phyloP scores from a whole-genome alignment of 257 asterid genomes.

The Scutellaria barbata region DNA sequence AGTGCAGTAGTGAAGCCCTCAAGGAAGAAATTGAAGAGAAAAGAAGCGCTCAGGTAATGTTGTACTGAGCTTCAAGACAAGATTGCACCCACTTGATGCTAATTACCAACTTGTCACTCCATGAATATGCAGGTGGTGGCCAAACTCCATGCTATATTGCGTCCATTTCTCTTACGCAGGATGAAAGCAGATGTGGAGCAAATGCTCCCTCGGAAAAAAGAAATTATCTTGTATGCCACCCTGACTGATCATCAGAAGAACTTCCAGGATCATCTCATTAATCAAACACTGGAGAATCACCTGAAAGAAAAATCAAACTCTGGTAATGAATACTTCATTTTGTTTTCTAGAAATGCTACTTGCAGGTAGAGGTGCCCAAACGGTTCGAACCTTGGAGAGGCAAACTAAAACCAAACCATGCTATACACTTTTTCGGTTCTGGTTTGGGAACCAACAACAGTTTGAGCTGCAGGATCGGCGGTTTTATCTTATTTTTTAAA shows the following conservation, averaged over 20 bases:
- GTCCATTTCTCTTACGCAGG: constrained; percentile 96
- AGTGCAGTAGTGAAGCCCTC: constrained; percentile 62
- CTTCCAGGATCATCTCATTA: constrained; percentile 85
- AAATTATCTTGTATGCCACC: constrained; percentile 87
- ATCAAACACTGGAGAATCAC: constrained; percentile 76
- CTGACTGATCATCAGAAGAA: constrained; percentile 83
- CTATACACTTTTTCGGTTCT: too few relatives aligned
- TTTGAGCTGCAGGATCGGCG: too few relatives aligned
- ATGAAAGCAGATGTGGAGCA: constrained; percentile 90
- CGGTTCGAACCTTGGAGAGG: too few relatives aligned
- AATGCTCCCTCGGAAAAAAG: constrained; percentile 92
- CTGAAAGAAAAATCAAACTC: constrained; percentile 47
- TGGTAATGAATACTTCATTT: constrained; percentile 50
- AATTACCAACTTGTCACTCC: constrained; percentile 16
- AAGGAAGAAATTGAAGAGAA: constrained; percentile 87
- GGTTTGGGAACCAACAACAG: too few relatives aligned
- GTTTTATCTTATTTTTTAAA: too few relatives aligned
- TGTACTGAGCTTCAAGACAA: constrained; percentile 19
- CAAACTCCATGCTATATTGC: constrained; percentile 90
- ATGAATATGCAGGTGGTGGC: constrained; percentile 76
- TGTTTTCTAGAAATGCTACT: constrained; percentile 3
- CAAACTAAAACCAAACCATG: too few relatives aligned
- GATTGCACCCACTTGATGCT: constrained; percentile 10
- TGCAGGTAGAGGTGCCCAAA: background rate
- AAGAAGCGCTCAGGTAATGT: constrained; percentile 74